Conservation (phyloP, 345 rosid genomes). For the Salix dunnii region DNA sequence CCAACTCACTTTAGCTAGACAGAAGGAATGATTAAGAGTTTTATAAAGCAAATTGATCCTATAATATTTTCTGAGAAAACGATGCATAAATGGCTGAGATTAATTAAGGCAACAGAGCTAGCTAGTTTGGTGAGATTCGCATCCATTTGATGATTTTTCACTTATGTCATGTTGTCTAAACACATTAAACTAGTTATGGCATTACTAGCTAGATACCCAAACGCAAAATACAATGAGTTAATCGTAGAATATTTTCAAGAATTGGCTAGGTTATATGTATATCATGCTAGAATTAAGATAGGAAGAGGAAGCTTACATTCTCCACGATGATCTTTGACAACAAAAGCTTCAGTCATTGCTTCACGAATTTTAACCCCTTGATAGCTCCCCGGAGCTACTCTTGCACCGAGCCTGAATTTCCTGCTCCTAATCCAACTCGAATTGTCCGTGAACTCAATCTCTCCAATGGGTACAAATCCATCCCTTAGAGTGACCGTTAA, state of each 20-base stretch:
- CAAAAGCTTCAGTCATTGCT: conserved; percentile 71
- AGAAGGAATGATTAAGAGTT: not conserved
- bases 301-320: conserved; percentile 67
- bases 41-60: not conserved
- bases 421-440: conserved; percentile 94
- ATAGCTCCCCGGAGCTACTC: conserved; percentile 45
- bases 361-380: conserved; percentile 53
- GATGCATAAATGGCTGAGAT: not conserved
- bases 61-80: not conserved
- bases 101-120: not conserved
- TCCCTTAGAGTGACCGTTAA: conserved; percentile 48
- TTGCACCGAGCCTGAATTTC: conserved; percentile 70
- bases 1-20: not conserved
- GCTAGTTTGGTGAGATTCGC: not conserved
- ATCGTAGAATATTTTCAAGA: not conserved
- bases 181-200: not conserved
- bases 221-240: not conserved
- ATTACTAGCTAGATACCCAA: too few relatives aligned
- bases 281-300: not conserved
- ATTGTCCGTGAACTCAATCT: conserved; percentile 78
- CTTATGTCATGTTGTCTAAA: not conserved
- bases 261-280: not conserved
- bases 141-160: not conserved
- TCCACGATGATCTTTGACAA: conserved; percentile 93
- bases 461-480: conserved; percentile 48